Evolutionary conservation across 352 stramenopile species (phyloP).

Genomic region (Phytophthora melonis): DNA sequence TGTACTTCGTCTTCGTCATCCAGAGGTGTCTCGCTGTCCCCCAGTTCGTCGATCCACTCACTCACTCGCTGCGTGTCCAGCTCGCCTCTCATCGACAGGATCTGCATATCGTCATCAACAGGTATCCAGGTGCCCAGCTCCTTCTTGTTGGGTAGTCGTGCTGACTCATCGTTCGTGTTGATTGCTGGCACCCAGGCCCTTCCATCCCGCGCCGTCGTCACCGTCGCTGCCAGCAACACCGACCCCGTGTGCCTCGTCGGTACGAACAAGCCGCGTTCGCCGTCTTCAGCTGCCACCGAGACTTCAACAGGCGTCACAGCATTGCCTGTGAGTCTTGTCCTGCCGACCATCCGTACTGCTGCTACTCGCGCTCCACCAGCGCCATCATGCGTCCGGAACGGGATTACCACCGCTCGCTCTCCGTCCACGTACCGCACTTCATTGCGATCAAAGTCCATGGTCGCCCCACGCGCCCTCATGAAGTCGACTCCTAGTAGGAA

Average conservation of each 20-base stretch:
- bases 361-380: background rate
- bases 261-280: background rate
- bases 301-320: background rate
- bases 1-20: too few species aligned
- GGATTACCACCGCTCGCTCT: background rate
- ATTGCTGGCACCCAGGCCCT: too few species aligned
- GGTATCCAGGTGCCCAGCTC: background rate
- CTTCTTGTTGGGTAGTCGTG: background rate
- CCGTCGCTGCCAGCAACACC: background rate
- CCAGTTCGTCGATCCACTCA: too few species aligned
- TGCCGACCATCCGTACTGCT: background rate
- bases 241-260: background rate
- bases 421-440: too few species aligned
- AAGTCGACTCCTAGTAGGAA: too few species aligned
- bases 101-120: too few species aligned
- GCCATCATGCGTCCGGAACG: background rate
- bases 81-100: background rate
- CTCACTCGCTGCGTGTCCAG: background rate
- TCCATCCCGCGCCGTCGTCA: background rate
- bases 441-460: too few species aligned
- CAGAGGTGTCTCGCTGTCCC: too few species aligned
- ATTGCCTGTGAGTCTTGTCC: background rate
- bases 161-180: background rate
- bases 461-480: too few species aligned
- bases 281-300: background rate